phyloP scores from a whole-genome alignment of 306 rosid genomes.

The Cyamopsis tetragonoloba region DNA sequence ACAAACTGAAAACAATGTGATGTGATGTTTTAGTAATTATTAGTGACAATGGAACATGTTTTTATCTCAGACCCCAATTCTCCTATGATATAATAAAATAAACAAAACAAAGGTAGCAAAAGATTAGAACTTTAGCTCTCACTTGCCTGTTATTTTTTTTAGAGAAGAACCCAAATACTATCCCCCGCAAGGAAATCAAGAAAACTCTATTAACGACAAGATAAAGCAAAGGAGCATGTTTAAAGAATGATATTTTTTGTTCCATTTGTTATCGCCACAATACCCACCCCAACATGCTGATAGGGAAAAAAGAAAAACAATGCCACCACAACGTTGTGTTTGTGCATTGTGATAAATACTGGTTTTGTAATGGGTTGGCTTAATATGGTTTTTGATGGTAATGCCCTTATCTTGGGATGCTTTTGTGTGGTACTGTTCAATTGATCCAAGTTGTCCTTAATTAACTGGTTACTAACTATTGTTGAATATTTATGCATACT shows the following conservation, averaged over 20 bases:
- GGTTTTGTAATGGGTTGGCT: background rate
- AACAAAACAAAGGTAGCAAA: background rate
- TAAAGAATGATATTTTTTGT: background rate
- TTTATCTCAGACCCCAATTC: too few relatives aligned
- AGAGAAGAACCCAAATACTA: background rate
- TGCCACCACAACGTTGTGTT: too few relatives aligned
- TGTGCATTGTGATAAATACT: background rate
- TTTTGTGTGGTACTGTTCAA: background rate
- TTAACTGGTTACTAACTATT: background rate
- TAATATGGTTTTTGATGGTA: conserved; percentile 6
- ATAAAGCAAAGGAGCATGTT: background rate
- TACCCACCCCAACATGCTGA: too few relatives aligned
- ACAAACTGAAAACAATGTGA: too few relatives aligned
- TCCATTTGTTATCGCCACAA: background rate
- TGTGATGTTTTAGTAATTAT: too few relatives aligned
- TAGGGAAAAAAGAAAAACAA: too few relatives aligned
- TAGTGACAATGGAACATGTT: too few relatives aligned
- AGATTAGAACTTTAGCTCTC: background rate
- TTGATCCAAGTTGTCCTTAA: conserved; percentile 5
- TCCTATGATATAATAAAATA: too few relatives aligned
- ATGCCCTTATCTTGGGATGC: background rate
- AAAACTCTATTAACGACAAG: background rate
- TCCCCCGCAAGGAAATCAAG: background rate
- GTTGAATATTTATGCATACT: background rate
- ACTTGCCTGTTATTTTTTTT: background rate